phyloP scores from a whole-genome alignment of 1,284 basidiomycete genomes.

The Puccinia novopanici region DNA sequence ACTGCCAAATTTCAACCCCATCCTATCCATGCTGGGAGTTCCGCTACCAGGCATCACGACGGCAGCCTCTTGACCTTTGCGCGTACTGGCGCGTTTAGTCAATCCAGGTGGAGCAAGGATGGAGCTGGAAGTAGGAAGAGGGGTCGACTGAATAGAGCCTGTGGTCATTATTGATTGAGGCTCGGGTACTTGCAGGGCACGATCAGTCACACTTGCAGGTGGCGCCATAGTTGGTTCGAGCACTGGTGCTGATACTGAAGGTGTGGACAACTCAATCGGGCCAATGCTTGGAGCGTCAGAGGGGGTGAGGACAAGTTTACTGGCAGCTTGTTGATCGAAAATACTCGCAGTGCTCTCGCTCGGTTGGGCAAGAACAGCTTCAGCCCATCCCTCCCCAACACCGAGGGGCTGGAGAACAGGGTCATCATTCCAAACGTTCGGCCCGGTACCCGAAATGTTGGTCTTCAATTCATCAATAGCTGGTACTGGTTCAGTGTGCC shows the following conservation, averaged over 20 bases:
- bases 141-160: slow-evolving; percentile 5
- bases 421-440: slow-evolving; percentile 51
- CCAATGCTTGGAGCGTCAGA: slow-evolving; percentile 43
- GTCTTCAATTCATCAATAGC: slow-evolving; percentile 37
- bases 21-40: slow-evolving; percentile 47
- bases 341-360: slow-evolving; percentile 40
- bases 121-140: slow-evolving; percentile 21
- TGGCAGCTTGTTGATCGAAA: slow-evolving; percentile 46
- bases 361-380: slow-evolving; percentile 43
- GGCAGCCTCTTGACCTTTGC: slow-evolving; percentile 50
- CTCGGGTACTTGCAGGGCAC: slow-evolving; percentile 39
- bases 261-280: slow-evolving; percentile 35
- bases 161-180: neutral
- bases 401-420: slow-evolving; percentile 42
- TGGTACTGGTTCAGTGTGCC: slow-evolving; percentile 47
- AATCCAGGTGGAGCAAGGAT: slow-evolving; percentile 45
- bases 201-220: slow-evolving; percentile 15
- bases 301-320: slow-evolving; percentile 15
- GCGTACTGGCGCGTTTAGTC: slow-evolving; percentile 37
- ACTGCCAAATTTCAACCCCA: slow-evolving; percentile 48
- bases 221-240: slow-evolving; percentile 17
- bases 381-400: slow-evolving; percentile 48
- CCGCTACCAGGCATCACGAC: slow-evolving; percentile 51
- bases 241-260: neutral
- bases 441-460: slow-evolving; percentile 31